A percentile compares a stretch with the other conserved stretches of the same genome.
These are phyloP conservation scores for Recurvomyces mirabilis DNA, from an alignment of 495 filamentous ascomycete species.

Conservation along the genomic window DNA sequence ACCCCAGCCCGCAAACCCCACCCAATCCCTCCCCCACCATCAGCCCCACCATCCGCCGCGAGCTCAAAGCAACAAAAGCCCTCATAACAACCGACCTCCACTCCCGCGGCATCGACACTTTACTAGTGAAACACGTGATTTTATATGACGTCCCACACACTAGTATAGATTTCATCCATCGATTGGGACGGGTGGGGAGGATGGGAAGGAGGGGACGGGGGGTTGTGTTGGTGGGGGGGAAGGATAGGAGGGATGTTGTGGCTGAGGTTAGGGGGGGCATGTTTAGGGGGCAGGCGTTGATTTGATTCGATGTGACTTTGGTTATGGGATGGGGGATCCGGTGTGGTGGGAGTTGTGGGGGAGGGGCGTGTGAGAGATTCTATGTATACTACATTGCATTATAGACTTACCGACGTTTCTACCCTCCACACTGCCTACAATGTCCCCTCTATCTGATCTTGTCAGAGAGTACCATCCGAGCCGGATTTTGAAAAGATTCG, in stretches of 20 bases:
- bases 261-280: slow-evolving; percentile 88
- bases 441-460: no score
- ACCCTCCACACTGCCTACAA: no score
- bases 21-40: background rate
- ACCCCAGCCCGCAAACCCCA: background rate
- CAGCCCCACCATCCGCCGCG: background rate
- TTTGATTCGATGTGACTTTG: slow-evolving; percentile 30
- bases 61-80: slow-evolving; percentile 57
- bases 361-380: background rate
- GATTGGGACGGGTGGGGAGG: slow-evolving; percentile 76
- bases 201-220: slow-evolving; percentile 88
- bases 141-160: slow-evolving; percentile 93
- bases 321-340: no score
- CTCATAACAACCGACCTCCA: slow-evolving; percentile 89
- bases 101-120: slow-evolving; percentile 85
- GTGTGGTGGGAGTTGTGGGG: background rate
- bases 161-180: slow-evolving; percentile 94
- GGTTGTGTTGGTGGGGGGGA: slow-evolving; percentile 78
- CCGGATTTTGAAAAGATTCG: no score
- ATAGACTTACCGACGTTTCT: no score
- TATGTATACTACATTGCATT: no score
- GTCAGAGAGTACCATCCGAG: no score
- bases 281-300: slow-evolving; percentile 81
- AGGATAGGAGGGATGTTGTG: slow-evolving; percentile 80
- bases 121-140: slow-evolving; percentile 83